Conservation (phyloP, 257 asterid genomes). For the Leptodermis oblonga region DNA sequence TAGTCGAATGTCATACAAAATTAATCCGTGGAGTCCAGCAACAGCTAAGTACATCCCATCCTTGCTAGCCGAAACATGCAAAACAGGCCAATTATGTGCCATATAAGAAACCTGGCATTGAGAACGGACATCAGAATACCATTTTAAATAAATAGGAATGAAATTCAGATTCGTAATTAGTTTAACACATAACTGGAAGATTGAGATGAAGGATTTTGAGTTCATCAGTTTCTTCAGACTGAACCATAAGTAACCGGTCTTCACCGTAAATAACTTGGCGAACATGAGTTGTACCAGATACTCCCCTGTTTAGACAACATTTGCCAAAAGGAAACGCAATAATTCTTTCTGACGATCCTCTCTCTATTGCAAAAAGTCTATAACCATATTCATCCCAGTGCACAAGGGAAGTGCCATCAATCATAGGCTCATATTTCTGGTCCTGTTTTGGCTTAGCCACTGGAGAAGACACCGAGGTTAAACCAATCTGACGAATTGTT, state of each 20-base stretch:
- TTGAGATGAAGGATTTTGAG: constrained; percentile 90
- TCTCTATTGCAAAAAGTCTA: constrained; percentile 91
- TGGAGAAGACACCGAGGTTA: constrained; percentile 91
- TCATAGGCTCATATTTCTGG: constrained; percentile 87
- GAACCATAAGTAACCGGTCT: constrained; percentile 95
- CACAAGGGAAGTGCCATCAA: constrained; percentile 84
- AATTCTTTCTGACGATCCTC: constrained; percentile 83
- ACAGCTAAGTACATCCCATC: constrained; percentile 98
- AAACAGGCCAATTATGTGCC: constrained; percentile 98
- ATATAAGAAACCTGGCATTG: constrained; percentile 85
- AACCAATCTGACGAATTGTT: constrained; percentile 88
- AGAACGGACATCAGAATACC: constrained; percentile 34
- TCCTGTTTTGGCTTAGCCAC: constrained; percentile 76
- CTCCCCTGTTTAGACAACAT: constrained; percentile 97
- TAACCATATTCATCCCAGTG: constrained; percentile 99
- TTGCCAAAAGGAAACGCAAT: constrained; percentile 92
- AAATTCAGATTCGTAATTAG: constrained; percentile 17
- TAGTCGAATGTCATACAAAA: constrained; percentile 79
- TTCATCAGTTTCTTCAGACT: constrained; percentile 95
- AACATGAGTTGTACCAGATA: constrained; percentile 85
- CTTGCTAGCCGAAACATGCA: constrained; percentile 97
- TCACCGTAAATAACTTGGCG: constrained; percentile 98
- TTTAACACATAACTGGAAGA: constrained; percentile 82
- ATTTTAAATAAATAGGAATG: constrained; percentile 8
- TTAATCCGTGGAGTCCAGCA: constrained; percentile 96